A percentile compares a stretch with the other conserved stretches of the same genome.
Conservation (phyloP, 2,329 filamentous ascomycete species). For the Coccinonectria pachysandricola region DNA sequence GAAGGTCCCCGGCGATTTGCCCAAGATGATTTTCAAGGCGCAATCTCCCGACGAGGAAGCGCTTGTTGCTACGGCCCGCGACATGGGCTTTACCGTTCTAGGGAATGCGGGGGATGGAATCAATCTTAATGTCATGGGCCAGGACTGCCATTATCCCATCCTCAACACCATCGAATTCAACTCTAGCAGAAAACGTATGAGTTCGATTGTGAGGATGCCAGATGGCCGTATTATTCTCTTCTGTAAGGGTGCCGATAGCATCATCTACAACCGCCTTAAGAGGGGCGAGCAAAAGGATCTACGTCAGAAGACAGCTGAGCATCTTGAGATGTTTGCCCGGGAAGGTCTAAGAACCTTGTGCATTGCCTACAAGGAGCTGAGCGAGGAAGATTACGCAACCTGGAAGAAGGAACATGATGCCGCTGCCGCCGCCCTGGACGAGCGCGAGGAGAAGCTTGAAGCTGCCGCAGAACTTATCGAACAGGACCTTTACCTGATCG, state of each 20-base stretch:
- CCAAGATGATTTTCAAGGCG: constrained; percentile 88
- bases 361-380: constrained; percentile 73
- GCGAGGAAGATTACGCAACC: constrained; percentile 69
- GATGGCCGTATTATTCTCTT: constrained; percentile 81
- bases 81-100: constrained; percentile 89
- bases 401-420: constrained; percentile 85
- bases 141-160: constrained; percentile 75
- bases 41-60: constrained; percentile 96
- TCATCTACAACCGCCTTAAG: constrained; percentile 87
- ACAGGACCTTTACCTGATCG: constrained; percentile 75
- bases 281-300: constrained; percentile 79
- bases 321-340: constrained; percentile 91
- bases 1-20: constrained; percentile 76
- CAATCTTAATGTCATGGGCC: constrained; percentile 74
- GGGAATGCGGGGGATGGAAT: constrained; percentile 72
- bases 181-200: constrained; percentile 94
- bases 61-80: constrained; percentile 83
- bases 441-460: constrained; percentile 90
- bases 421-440: constrained; percentile 71
- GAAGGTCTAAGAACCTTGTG: constrained; percentile 93
- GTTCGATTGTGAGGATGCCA: constrained; percentile 90
- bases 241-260: constrained; percentile 95
- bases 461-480: constrained; percentile 84
- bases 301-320: constrained; percentile 74
- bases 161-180: constrained; percentile 97